A percentile compares a stretch with the other conserved stretches of the same genome.
Evolutionary conservation across 257 asterid genomes (phyloP).

Genomic region (Solanum dulcamara): DNA sequence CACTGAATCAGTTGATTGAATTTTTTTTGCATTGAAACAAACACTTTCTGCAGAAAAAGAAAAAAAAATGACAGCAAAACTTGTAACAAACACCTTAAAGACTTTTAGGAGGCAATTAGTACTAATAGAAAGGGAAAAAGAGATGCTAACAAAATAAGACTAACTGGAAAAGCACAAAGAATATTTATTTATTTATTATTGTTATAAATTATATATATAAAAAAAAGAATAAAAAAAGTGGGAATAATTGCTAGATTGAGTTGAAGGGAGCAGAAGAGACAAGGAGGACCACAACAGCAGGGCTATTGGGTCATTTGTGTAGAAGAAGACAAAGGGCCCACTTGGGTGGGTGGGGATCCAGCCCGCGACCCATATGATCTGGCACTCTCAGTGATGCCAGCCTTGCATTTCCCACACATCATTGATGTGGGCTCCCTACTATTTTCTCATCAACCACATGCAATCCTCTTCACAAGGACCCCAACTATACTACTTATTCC

Average conservation of each 20-base stretch:
- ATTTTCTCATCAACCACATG: conserved; percentile 46
- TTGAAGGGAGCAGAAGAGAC: conserved; percentile 27
- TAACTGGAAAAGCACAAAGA: neutral
- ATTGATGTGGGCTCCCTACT: conserved; percentile 47
- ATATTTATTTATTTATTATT: neutral
- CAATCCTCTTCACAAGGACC: conserved; percentile 19
- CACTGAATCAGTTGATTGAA: no score
- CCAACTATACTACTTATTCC: conserved; percentile 20
- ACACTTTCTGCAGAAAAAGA: neutral
- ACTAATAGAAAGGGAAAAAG: neutral
- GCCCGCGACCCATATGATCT: conserved; percentile 36
- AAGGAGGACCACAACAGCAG: conserved; percentile 31
- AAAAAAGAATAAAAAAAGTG: neutral
- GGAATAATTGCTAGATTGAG: conserved; percentile 1
- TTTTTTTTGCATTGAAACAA: no score
- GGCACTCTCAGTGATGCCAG: conserved; percentile 87
- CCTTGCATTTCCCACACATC: conserved; percentile 66
- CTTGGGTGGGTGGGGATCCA: conserved; percentile 26
- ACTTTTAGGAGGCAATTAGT: neutral
- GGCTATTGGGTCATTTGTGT: neutral
- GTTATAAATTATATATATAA: neutral
- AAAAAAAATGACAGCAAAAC: neutral
- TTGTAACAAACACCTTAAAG: neutral
- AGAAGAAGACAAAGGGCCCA: neutral
- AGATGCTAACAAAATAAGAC: neutral